Base-by-base conservation (phyloP, 1,284 basidiomycete species). In the Ustilago loliicola region DNA sequence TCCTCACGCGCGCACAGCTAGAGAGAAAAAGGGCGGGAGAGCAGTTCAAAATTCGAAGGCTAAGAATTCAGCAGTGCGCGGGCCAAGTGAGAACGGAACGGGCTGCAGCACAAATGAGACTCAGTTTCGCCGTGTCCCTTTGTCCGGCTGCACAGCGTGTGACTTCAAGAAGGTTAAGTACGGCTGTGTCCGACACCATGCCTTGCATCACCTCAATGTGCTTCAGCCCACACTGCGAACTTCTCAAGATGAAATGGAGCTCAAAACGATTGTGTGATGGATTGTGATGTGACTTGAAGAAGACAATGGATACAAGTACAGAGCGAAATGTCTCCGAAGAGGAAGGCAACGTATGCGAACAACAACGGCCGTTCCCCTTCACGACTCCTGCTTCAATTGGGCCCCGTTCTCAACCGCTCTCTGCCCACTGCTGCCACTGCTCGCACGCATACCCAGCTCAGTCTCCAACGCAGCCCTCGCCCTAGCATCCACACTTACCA, bases 401-500 rank as follows among this genome's bases (percentile, higher is more conserved):
- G 42, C 56, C 25, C 42, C 42, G n/a, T 45, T 45, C 42, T 45
- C 42, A 19, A 21, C 50, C 30, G 32, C 29, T 47, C 21, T 40
- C 19, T 32, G 27, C 48, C 34, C 45, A 30, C 29, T 27, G 27
- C 32, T 23, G 15, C 34, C 11, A 11, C 10, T 47, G 36, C 42
- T 29, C n/a, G 19, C 34, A 10, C 70, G 56, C 64, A 78, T 70
- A 2, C 71, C 71, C 36, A 73, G 27, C 38, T 74, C 76, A 11
- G 64, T 74, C 64, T 78, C 76, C 34, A 78, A 65, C 10, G 76
- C 76, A 7, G 65, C 52, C 29, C 67, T 66, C 19, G 76, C 76
- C 32, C 67, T 69, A 3, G 27, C 45, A 47, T 82, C 79, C 1
- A 61, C 59, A 9, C 42, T 29, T 2, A 77, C 52, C 9, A 78